phyloP scores from a whole-genome alignment of 2,329 filamentous ascomycete species.

The Fonsecaea nubica region DNA sequence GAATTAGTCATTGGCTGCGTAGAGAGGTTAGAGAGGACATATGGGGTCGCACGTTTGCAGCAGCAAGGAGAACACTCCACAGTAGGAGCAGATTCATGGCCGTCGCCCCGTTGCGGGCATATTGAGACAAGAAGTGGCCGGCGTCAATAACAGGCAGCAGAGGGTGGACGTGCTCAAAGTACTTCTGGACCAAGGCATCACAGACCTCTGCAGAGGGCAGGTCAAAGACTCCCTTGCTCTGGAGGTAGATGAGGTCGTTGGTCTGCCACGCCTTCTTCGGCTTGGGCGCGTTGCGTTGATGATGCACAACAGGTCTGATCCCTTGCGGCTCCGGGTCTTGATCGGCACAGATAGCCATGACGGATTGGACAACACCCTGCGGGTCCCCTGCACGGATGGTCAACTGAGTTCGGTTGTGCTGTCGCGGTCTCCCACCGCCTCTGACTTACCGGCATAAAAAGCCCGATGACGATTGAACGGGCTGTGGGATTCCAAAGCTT shows the following conservation, averaged over 20 bases:
- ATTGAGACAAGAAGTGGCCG: constrained; percentile 13
- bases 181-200: constrained; percentile 80
- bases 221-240: constrained; percentile 80
- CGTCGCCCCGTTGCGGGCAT: neutral
- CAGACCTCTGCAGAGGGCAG: constrained; percentile 74
- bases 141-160: constrained; percentile 71
- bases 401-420: constrained; percentile 42
- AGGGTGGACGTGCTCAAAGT: constrained; percentile 87
- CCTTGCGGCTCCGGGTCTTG: constrained; percentile 19
- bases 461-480: neutral
- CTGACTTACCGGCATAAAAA: neutral
- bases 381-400: constrained; percentile 78
- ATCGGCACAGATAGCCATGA: constrained; percentile 18
- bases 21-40: neutral
- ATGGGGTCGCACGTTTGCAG: constrained; percentile 66
- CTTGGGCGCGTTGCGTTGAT: neutral
- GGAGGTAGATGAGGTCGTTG: constrained; percentile 81
- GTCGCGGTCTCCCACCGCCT: neutral
- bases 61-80: constrained; percentile 58
- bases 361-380: constrained; percentile 70
- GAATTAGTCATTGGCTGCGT: too few species aligned
- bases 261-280: constrained; percentile 3
- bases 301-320: constrained; percentile 44
- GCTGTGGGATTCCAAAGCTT: neutral
- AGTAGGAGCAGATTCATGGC: constrained; percentile 42